Conservation (phyloP, 257 asterid genomes). For the Nicotiana otophora region DNA sequence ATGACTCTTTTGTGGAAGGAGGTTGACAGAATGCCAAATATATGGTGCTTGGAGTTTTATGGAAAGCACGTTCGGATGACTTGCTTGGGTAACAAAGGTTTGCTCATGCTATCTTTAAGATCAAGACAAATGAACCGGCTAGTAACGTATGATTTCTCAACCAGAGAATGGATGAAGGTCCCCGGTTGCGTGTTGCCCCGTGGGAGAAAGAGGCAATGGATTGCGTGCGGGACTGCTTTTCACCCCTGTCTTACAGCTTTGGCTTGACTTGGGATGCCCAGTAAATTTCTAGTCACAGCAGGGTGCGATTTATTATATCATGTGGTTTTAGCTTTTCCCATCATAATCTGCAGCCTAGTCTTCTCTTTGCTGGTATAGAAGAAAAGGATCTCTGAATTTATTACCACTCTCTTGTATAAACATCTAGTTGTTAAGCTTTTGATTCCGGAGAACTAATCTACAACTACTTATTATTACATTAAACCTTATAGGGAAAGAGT, state of each 20-base stretch:
- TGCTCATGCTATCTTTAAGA: slow-evolving; percentile 81
- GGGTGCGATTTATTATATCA: background rate
- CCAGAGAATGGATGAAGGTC: slow-evolving; percentile 84
- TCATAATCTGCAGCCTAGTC: background rate
- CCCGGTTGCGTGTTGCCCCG: slow-evolving; percentile 75
- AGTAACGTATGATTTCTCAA: slow-evolving; percentile 59
- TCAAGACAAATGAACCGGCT: slow-evolving; percentile 83
- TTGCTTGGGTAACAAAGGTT: slow-evolving; percentile 86
- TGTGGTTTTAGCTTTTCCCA: background rate
- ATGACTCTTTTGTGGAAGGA: slow-evolving; percentile 99
- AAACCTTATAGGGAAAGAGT: background rate
- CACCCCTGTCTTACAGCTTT: slow-evolving; percentile 78
- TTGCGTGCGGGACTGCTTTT: slow-evolving; percentile 82
- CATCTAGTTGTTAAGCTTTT: slow-evolving; percentile 20
- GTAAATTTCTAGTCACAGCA: background rate
- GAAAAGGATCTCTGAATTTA: background rate
- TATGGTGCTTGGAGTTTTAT: slow-evolving; percentile 97
- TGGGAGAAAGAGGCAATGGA: slow-evolving; percentile 77
- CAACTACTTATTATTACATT: background rate
- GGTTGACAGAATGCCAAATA: slow-evolving; percentile 99
- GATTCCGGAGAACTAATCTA: slow-evolving; percentile 14
- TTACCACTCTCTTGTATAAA: slow-evolving; percentile 16
- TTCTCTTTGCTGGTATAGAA: background rate
- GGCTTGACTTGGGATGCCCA: slow-evolving; percentile 31
- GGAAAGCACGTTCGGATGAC: slow-evolving; percentile 98